Evolutionary conservation across 805 yeast species (phyloP).

Genomic region (Millerozyma miso): DNA sequence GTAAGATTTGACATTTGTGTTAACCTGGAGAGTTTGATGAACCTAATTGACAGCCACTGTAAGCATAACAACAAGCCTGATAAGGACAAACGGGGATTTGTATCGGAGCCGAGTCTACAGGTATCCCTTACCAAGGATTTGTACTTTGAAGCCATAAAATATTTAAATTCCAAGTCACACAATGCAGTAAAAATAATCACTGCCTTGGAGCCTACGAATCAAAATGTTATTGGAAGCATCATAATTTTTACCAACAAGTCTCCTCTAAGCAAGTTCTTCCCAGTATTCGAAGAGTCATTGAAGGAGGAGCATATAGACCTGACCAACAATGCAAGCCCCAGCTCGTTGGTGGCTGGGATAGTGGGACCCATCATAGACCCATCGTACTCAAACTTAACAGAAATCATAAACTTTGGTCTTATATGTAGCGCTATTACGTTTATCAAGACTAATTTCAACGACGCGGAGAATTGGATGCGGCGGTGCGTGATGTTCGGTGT

Average conservation of each 20-base stretch:
- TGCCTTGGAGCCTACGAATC: constrained; percentile 51
- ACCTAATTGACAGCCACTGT: constrained; percentile 21
- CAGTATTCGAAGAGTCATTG: constrained; percentile 44
- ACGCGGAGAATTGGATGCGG: constrained; percentile 20
- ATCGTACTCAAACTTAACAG: constrained; percentile 47
- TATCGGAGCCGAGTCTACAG: constrained; percentile 19
- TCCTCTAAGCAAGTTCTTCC: constrained; percentile 44
- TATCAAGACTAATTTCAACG: constrained; percentile 32
- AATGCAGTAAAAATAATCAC: constrained; percentile 44
- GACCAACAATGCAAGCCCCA: background rate
- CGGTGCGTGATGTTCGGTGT: constrained; percentile 36
- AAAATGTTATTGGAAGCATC: constrained; percentile 49
- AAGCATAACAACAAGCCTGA: background rate
- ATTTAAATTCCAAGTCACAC: constrained; percentile 21
- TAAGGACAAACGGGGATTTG: background rate
- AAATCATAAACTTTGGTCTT: constrained; percentile 52
- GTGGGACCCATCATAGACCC: constrained; percentile 53
- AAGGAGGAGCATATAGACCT: constrained; percentile 7
- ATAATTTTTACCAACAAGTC: constrained; percentile 45
- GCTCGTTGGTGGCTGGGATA: constrained; percentile 43
- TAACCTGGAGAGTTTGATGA: constrained; percentile 37
- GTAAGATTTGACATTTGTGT: constrained; percentile 53
- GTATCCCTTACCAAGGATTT: constrained; percentile 16
- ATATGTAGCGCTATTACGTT: constrained; percentile 53
- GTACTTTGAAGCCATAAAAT: constrained; percentile 34